Base-by-base conservation (phyloP, 192 early-diverging fungal genomes). In the Gorgonomyces haynaldii region DNA sequence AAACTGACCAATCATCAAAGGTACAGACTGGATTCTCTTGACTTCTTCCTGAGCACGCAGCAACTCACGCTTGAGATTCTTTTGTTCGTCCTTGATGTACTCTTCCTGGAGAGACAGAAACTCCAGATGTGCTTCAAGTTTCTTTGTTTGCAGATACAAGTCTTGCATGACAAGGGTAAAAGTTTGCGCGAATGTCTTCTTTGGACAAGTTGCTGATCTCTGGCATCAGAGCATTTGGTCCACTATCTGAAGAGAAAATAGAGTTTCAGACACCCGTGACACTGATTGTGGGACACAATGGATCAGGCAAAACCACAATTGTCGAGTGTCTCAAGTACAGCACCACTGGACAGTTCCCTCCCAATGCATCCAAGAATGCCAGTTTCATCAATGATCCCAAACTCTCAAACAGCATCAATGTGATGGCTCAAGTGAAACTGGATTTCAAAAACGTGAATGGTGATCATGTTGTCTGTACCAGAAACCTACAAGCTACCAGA, bases 1-100 rank as follows among this genome's bases (percentile, higher is more conserved):
- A 62, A 98, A 98, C 65, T 98, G 92, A n/a, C 92, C 96, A 58
- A 99, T 88, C 10, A 97, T 88, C 41, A 99, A 73, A 12, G 96
- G 96, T 10, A 99, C 93, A 1, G 92, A 91, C 58, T 92, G 83
- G 52, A 98, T 96, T 40, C 96, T 81, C 70, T 97, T 96, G 23
- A 99, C 93, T 65, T 98, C 91, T 54, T 95, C 93, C 39, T 64
- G 61, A 19, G 95, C 91, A 25, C 89, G 81, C 35, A 95, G 70
- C 41, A 98, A 71, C 57, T 98, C 95, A 34, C 86, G 72, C 60
- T 95, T 90, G 42, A 98, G 57, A 64, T 96, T 93, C 70, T 91
- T 88, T 72, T 93, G 89, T 65, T 98, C 93, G 46, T 66, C 64
- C 69, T 95, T 95, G 65, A 98, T 98, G 65, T 96, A 98, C 63